phyloP scores from a whole-genome alignment of 106 monocot genomes.

The Ottelia alismoides region DNA sequence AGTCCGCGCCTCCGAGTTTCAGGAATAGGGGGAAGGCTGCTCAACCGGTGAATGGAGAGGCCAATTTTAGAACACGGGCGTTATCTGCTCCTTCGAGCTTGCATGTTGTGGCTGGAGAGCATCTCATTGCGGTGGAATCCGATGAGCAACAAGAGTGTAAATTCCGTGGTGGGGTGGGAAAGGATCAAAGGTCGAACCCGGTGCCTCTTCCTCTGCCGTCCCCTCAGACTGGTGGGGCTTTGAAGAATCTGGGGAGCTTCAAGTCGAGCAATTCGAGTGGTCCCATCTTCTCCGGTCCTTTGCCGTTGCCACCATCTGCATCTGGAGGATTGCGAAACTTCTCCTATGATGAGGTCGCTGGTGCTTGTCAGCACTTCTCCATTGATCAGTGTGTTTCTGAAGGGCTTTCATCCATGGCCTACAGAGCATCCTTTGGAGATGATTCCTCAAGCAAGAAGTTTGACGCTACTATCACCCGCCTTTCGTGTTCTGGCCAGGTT shows the following conservation, averaged over 20 bases:
- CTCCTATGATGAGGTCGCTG: slow-evolving; percentile 65
- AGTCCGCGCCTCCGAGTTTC: slow-evolving; percentile 96
- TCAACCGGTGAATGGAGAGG: slow-evolving; percentile 15
- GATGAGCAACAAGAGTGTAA: slow-evolving; percentile 59
- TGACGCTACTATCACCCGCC: slow-evolving; percentile 64
- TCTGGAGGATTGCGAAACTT: slow-evolving; percentile 50
- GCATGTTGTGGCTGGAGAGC: no score
- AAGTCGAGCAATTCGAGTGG: slow-evolving; percentile 30
- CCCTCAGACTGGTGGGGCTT: slow-evolving; percentile 16
- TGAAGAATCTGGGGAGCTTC: slow-evolving; percentile 66
- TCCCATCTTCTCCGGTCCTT: slow-evolving; percentile 36
- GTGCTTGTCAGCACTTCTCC: slow-evolving; percentile 74
- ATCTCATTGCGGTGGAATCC: slow-evolving; percentile 28
- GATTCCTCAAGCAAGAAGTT: slow-evolving; percentile 42
- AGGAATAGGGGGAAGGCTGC: slow-evolving; percentile 36
- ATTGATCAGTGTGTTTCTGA: slow-evolving; percentile 58
- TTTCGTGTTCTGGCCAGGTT: slow-evolving; percentile 71
- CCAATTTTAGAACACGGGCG: slow-evolving; percentile 42
- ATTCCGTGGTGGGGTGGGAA: slow-evolving; percentile 18
- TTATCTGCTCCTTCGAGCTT: slow-evolving; percentile 88
- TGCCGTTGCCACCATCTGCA: slow-evolving; percentile 71
- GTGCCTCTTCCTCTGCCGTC: slow-evolving; percentile 75
- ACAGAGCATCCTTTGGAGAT: slow-evolving; percentile 79
- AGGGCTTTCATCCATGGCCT: slow-evolving; percentile 48
- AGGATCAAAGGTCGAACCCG: slow-evolving; percentile 55